Conservation (phyloP, 208 protist genomes). For the Trypanosoma avium region DNA sequence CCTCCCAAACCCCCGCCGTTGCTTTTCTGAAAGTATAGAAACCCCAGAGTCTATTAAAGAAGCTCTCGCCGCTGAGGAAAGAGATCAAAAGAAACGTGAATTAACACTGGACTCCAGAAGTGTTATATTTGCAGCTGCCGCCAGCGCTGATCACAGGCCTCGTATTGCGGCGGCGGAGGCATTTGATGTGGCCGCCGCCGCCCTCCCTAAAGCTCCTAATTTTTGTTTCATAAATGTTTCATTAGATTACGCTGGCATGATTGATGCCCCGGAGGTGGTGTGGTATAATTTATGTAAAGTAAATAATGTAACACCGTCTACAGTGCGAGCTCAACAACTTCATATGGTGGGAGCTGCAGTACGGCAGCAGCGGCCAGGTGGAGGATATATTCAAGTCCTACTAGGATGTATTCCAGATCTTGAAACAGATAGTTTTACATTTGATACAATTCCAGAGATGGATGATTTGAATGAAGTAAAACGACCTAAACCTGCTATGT, state of each 20-base stretch:
- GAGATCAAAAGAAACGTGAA: constrained; percentile 48
- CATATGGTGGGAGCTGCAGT: constrained; percentile 82
- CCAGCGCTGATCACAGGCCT: constrained; percentile 77
- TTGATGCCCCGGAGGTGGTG: constrained; percentile 84
- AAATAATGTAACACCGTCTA: constrained; percentile 65
- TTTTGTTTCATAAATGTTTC: constrained; percentile 85
- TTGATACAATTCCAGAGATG: constrained; percentile 67
- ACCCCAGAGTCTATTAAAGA: constrained; percentile 52
- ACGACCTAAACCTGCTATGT: constrained; percentile 47
- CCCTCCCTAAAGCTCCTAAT: constrained; percentile 73
- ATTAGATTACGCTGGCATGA: constrained; percentile 76
- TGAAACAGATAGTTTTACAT: constrained; percentile 74
- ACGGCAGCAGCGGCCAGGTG: constrained; percentile 75
- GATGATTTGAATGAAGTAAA: constrained; percentile 49
- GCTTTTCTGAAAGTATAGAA: constrained; percentile 2
- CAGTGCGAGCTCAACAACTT: constrained; percentile 61
- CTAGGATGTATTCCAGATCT: constrained; percentile 84
- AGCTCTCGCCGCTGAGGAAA: constrained; percentile 54
- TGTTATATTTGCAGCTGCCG: constrained; percentile 69
- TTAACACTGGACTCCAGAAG: constrained; percentile 61
- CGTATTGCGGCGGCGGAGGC: constrained; percentile 84
- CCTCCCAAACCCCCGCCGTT: background rate
- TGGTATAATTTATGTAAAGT: constrained; percentile 81
- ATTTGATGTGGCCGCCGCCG: constrained; percentile 83
- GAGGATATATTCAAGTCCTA: constrained; percentile 81